Evolutionary conservation across 1,284 basidiomycete species (phyloP).

Genomic region (Microstroma glucosiphilum): DNA sequence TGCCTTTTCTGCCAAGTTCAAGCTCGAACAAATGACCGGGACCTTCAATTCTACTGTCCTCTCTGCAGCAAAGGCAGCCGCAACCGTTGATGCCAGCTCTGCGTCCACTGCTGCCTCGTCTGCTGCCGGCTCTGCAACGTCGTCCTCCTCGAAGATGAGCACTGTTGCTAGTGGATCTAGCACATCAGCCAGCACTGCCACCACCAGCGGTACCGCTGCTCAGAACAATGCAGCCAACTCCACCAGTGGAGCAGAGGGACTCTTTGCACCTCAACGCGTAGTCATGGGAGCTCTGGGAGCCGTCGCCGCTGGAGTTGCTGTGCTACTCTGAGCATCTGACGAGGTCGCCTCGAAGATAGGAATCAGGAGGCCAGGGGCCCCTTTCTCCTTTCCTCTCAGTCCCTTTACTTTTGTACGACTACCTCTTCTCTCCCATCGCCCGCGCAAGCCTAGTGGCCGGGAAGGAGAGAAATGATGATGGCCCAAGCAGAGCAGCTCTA

Average conservation of each 20-base stretch:
- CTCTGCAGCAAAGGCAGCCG: conserved; percentile 7
- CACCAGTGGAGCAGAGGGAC: conserved; percentile 2
- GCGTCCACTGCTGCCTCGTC: background rate
- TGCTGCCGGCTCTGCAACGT: background rate
- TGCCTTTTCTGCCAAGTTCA: conserved; percentile 44
- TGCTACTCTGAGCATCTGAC: conserved; percentile 6
- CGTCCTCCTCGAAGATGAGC: conserved; percentile 13
- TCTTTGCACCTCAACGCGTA: background rate
- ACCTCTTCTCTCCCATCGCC: no score
- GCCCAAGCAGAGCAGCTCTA: no score
- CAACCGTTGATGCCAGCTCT: conserved; percentile 5
- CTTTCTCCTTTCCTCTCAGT: no score
- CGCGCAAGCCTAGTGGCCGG: no score
- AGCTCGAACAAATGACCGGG: conserved; percentile 29
- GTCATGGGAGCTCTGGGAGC: conserved; percentile 7
- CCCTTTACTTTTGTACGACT: no score
- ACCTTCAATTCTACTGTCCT: conserved; percentile 37
- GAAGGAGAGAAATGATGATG: no score
- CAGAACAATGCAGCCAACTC: background rate
- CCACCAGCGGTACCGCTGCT: background rate
- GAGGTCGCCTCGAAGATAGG: no score
- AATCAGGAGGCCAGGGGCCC: no score
- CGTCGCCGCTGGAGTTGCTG: conserved; percentile 10
- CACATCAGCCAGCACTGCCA: background rate
- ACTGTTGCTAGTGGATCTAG: background rate